Evolutionary conservation across 768 basidiomycete species (phyloP), one percentile per base, ranked within the genome.

Genomic region (Chalciporus sphaerocephalus): DNA sequence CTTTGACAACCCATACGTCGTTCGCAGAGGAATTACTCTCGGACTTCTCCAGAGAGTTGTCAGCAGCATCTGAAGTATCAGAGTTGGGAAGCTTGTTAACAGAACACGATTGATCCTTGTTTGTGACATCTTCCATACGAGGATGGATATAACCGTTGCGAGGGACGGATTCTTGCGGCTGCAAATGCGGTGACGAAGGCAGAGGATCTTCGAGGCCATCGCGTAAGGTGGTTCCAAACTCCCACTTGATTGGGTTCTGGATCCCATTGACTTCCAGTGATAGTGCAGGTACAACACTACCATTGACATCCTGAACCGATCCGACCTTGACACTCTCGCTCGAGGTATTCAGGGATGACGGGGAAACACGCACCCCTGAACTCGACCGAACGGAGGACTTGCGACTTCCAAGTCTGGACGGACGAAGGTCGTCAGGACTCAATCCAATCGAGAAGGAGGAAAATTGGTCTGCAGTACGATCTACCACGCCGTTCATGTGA

Each of bases 1-100:
- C 73, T 49, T 71, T 75, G 35, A 85, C 83, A 44, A 74, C 72
- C 60, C 75, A 78, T 10, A 74, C 69, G 38, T 72, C 73, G 25
- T 65, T 66, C 8, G 50, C 34, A 16, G 53, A 38, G 9, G 59
- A 56, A 13, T 18, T 48, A 7, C 53, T 38, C 38, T 55, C 53
- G 6, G 51, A 53, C 12, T 49, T 50, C 32, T 46, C 33, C 27
- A 42, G 16, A 11, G 42, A 44, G 2, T 22, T 44, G 37, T 51
- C 41, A n/a, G 30, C n/a, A 23, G 27, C 51, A n/a, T n/a, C n/a
- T 1, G 37, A 27, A n/a, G 41, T 8, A 17, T 40, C 18, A 2
- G 24, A 23, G 6, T 33, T 33, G 18, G 48, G 36, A 0, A 35
- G 23, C 28, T 12, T 4, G 33, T 40, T 25, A 18, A 30, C 27